Evolutionary conservation across 2,329 filamentous ascomycete species (phyloP).

Genomic region (Shiraia bambusicola): DNA sequence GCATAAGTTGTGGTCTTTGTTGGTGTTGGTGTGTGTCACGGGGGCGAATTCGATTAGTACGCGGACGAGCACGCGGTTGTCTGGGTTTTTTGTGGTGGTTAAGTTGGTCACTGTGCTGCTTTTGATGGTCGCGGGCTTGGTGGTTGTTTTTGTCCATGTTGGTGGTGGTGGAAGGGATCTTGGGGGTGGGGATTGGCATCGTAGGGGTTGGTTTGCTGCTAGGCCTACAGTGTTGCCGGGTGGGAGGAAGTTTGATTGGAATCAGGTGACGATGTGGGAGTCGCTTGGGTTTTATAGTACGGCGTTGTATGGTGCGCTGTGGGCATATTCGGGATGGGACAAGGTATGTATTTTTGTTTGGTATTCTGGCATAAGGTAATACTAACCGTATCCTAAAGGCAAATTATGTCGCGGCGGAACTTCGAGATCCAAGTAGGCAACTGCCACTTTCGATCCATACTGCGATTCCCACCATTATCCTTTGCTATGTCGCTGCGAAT

Average conservation of each 20-base stretch:
- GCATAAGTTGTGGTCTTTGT: constrained; percentile 44
- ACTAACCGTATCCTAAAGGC: constrained; percentile 20
- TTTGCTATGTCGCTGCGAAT: constrained; percentile 63
- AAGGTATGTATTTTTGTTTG: constrained; percentile 27
- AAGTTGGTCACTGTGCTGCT: constrained; percentile 40
- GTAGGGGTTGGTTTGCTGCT: constrained; percentile 35
- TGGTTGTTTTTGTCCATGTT: constrained; percentile 33
- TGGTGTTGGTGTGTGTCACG: constrained; percentile 44
- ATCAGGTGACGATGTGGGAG: constrained; percentile 55
- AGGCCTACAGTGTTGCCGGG: constrained; percentile 32
- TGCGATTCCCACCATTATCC: constrained; percentile 61
- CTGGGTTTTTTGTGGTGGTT: constrained; percentile 43
- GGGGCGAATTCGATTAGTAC: constrained; percentile 49
- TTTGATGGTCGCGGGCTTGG: constrained; percentile 40
- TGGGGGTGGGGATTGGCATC: constrained; percentile 39
- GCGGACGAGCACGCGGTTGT: constrained; percentile 45
- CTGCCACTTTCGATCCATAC: constrained; percentile 64
- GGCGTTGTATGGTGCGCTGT: constrained; percentile 50
- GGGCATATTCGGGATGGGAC: constrained; percentile 43
- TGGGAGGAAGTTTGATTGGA: constrained; percentile 39
- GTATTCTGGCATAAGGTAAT: constrained; percentile 1
- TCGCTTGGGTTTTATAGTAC: constrained; percentile 62
- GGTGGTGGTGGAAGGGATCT: constrained; percentile 30
- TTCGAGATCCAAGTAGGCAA: constrained; percentile 38
- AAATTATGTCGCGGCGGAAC: constrained; percentile 43